These are phyloP conservation scores for Globisporangium yorkense DNA, from an alignment of 352 stramenopile species.

Conservation along the genomic window DNA sequence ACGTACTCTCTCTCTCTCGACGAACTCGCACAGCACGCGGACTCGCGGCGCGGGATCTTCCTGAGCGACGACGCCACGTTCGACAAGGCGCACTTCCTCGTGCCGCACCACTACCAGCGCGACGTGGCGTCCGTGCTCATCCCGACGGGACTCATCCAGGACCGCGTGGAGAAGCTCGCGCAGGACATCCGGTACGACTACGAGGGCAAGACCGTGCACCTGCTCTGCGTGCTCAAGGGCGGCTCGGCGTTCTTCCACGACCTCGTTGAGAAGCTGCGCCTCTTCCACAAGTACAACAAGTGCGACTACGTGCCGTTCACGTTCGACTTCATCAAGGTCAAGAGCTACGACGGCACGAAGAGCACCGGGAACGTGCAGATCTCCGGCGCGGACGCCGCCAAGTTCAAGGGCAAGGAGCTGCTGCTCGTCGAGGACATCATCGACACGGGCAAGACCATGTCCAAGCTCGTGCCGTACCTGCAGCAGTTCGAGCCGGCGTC, in stretches of 20 bases:
- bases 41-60: slow-evolving; percentile 48
- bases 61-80: slow-evolving; percentile 51
- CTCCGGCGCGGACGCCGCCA: slow-evolving; percentile 72
- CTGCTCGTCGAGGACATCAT: slow-evolving; percentile 98
- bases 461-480: slow-evolving; percentile 87
- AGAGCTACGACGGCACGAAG: slow-evolving; percentile 92
- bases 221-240: slow-evolving; percentile 91
- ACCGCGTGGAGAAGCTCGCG: slow-evolving; percentile 90
- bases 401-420: slow-evolving; percentile 89
- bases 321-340: slow-evolving; percentile 94
- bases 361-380: slow-evolving; percentile 92
- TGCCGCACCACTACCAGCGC: slow-evolving; percentile 78
- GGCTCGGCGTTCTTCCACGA: slow-evolving; percentile 88
- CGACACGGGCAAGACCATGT: slow-evolving; percentile 94
- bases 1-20: too few relatives aligned
- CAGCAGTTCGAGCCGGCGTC: slow-evolving; percentile 72
- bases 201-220: slow-evolving; percentile 83
- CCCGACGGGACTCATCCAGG: slow-evolving; percentile 83
- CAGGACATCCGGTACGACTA: slow-evolving; percentile 90
- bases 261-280: slow-evolving; percentile 75
- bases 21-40: slow-evolving; percentile 8
- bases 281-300: slow-evolving; percentile 87
- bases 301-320: slow-evolving; percentile 88
- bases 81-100: slow-evolving; percentile 74
- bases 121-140: slow-evolving; percentile 86